Conservation (phyloP, 83 land plant genomes). For the Diphasiastrum complanatum region DNA sequence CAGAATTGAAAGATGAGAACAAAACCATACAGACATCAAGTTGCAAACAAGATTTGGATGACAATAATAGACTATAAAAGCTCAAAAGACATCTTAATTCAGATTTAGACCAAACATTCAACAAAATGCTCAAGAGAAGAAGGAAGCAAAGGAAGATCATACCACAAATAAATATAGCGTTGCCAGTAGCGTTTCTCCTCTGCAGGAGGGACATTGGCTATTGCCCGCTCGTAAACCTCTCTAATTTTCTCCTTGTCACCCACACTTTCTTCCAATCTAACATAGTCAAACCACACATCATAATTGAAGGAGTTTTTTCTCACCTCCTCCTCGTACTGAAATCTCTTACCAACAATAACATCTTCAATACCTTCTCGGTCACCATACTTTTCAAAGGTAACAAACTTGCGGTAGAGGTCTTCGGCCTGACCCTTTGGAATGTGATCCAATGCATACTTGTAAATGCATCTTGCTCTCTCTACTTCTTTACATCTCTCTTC, state of each 20-base stretch:
- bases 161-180: conserved; percentile 89
- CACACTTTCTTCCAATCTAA: conserved; percentile 71
- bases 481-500: conserved; percentile 86
- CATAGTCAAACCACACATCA: conserved; percentile 91
- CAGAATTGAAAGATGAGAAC: too few relatives aligned
- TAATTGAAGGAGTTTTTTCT: conserved; percentile 76
- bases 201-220: conserved; percentile 94
- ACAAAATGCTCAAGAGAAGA: too few relatives aligned
- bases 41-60: too few relatives aligned
- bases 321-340: conserved; percentile 92
- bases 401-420: conserved; percentile 77
- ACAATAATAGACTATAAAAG: too few relatives aligned
- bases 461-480: conserved; percentile 70
- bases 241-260: conserved; percentile 67
- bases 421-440: conserved; percentile 86
- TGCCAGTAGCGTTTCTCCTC: conserved; percentile 96
- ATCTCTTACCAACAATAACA: conserved; percentile 88
- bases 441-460: conserved; percentile 74
- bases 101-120: too few relatives aligned
- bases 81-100: too few relatives aligned
- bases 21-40: too few relatives aligned
- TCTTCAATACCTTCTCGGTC: conserved; percentile 88
- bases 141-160: conserved; percentile 16
- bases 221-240: conserved; percentile 86
- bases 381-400: conserved; percentile 85